Evolutionary conservation across 345 rosid species (phyloP), one percentile per base, ranked within the genome.

Genomic region (sweet orange (Citrus sinensis)): DNA sequence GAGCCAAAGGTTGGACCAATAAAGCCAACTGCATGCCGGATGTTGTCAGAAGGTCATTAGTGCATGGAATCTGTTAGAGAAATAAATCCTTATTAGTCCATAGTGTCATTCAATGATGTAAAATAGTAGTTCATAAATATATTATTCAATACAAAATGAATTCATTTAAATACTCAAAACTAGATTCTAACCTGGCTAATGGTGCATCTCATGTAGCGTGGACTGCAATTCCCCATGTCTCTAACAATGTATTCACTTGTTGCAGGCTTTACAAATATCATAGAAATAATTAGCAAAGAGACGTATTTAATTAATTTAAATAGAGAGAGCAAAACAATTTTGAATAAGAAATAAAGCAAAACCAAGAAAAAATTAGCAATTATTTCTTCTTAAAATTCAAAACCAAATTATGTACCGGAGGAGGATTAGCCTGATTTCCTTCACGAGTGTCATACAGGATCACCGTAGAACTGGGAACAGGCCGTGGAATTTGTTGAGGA

Each of bases 131-230:
- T 77, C 34, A 69, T n/a, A 74, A 70, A 65, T 35, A 17, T 60
- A 59, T 34, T 30, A 42, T 10, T 46, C 62, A 75, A 30, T 56
- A 64, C 22, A 76, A 60, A 63, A 61, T 46, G 71, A 70, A 6
- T 54, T 74, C 77, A 63, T 60, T 46, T 59, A 46, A 42, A 67
- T 32, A 76, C 70, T 74, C 3, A 83, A 78, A 78, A 77, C 70
- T 78, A 67, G 61, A 64, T 24, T 67, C 16, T 70, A 63, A 96
- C 99, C 98, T 94, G 99, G 86, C 89, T 93, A 83, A 96, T 92
- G 58, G 99, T 94, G 82, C 98, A 96, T 87, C 99, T 90, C 95
- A 96, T 92, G 89, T 89, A 90, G 78, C 98, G 99, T 51, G 99
- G 99, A 87, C 99, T 96, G 82, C 98, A 94, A 83, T 94, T 96